phyloP scores from a whole-genome alignment of 1,139 yeast genomes.

The Magnusiomyces suaveolens region DNA sequence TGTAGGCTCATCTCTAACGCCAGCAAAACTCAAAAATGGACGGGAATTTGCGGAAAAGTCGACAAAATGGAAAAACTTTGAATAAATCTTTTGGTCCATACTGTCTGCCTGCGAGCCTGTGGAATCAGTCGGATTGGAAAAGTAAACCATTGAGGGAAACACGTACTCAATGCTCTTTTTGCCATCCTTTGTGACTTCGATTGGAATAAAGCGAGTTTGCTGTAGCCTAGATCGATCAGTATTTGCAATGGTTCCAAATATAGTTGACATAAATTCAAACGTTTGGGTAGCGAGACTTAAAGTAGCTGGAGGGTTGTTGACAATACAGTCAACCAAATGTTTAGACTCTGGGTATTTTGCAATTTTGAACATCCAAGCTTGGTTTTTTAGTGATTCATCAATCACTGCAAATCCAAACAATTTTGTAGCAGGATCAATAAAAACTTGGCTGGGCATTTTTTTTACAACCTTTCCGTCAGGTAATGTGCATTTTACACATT shows the following conservation, averaged over 20 bases:
- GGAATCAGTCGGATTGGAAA: conserved; percentile 13
- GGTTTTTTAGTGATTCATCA: conserved; percentile 18
- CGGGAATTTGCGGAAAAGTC: conserved; percentile 22
- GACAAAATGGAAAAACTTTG: conserved; percentile 28
- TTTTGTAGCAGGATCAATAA: conserved; percentile 19
- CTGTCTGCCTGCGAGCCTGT: not conserved
- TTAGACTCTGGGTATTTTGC: conserved; percentile 24
- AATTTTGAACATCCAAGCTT: conserved; percentile 31
- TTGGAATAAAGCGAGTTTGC: conserved; percentile 26
- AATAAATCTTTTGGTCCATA: conserved; percentile 20
- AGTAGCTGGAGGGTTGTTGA: conserved; percentile 23
- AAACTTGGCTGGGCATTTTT: conserved; percentile 26
- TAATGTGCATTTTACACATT: conserved; percentile 23
- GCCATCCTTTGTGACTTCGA: conserved; percentile 7
- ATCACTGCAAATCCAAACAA: conserved; percentile 31
- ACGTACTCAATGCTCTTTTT: conserved; percentile 2
- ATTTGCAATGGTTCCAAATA: conserved; percentile 19
- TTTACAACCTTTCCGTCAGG: conserved; percentile 14
- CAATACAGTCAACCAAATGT: conserved; percentile 20
- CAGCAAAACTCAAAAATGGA: conserved; percentile 30
- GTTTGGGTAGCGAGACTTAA: conserved; percentile 21
- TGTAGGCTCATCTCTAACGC: conserved; percentile 32
- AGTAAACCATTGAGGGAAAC: conserved; percentile 23
- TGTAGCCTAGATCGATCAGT: conserved; percentile 19
- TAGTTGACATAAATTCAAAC: conserved; percentile 28